These are phyloP conservation scores for Odontarrhena argentea DNA, from an alignment of 345 rosid genomes.

Conservation along the genomic window DNA sequence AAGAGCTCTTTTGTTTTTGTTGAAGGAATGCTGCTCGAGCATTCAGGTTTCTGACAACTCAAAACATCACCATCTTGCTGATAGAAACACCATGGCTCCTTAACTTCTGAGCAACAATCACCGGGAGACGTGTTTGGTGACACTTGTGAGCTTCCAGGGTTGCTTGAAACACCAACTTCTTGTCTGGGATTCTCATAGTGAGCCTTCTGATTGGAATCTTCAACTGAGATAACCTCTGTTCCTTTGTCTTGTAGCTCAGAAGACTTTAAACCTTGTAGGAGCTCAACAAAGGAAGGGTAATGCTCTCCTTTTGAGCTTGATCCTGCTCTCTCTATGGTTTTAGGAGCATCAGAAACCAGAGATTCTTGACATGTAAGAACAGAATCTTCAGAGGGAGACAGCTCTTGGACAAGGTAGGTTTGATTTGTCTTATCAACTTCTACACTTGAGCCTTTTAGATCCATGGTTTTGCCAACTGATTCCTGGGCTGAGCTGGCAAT, in stretches of 20 bases:
- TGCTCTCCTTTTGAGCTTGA: slow-evolving; percentile 50
- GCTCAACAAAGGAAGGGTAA: slow-evolving; percentile 55
- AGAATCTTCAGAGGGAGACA: slow-evolving; percentile 61
- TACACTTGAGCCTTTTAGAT: slow-evolving; percentile 38
- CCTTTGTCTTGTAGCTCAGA: slow-evolving; percentile 37
- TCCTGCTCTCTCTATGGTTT: slow-evolving; percentile 55
- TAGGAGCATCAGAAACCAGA: slow-evolving; percentile 42
- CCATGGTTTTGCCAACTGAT: slow-evolving; percentile 38
- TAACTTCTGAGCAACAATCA: slow-evolving; percentile 42
- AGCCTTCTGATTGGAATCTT: slow-evolving; percentile 32
- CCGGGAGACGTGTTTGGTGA: slow-evolving; percentile 37
- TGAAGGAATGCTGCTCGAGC: slow-evolving; percentile 28
- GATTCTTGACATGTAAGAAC: slow-evolving; percentile 56
- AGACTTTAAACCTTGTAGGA: slow-evolving; percentile 53
- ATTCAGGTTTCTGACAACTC: slow-evolving; percentile 39
- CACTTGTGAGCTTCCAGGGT: slow-evolving; percentile 39
- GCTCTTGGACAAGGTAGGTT: slow-evolving; percentile 30
- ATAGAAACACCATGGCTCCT: slow-evolving; percentile 36
- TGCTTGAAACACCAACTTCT: slow-evolving; percentile 35
- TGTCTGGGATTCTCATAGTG: slow-evolving; percentile 28
- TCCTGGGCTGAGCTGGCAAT: slow-evolving; percentile 43
- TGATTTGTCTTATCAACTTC: slow-evolving; percentile 35
- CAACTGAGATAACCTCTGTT: slow-evolving; percentile 28
- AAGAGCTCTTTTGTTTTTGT: slow-evolving; percentile 38
- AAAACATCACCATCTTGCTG: slow-evolving; percentile 36